A percentile compares a stretch with the other conserved stretches of the same genome.
These are phyloP conservation scores for Trichoderma virens DNA, from an alignment of 495 filamentous ascomycete species.

Conservation along the genomic window DNA sequence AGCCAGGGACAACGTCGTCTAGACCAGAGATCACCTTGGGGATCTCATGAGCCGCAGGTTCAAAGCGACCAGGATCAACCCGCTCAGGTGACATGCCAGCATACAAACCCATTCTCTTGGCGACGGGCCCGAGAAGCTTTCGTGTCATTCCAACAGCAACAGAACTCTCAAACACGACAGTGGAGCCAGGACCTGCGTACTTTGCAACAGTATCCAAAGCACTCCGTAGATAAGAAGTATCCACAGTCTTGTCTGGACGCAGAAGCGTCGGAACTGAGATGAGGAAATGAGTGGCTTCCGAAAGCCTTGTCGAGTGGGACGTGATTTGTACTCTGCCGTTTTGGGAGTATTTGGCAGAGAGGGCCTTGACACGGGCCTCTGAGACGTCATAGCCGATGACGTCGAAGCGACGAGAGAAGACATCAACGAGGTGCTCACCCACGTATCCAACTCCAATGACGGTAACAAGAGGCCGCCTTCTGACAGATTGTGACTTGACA, in stretches of 20 bases:
- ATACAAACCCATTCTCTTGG: conserved; percentile 18
- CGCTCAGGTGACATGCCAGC: conserved; percentile 33
- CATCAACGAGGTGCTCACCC: conserved; percentile 24
- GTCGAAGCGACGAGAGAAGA: conserved; percentile 23
- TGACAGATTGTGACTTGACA: too few species aligned
- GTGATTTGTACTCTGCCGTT: conserved; percentile 19
- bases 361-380: conserved; percentile 16
- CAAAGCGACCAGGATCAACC: conserved; percentile 29
- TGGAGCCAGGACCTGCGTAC: conserved; percentile 23
- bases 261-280: conserved; percentile 33
- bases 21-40: conserved; percentile 33
- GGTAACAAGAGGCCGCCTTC: conserved; percentile 21
- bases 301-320: conserved; percentile 17
- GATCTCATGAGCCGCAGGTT: conserved; percentile 20
- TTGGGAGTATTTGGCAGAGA: conserved; percentile 14
- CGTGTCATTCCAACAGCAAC: conserved; percentile 35
- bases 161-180: conserved; percentile 29
- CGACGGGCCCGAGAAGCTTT: conserved; percentile 23
- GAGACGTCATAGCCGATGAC: conserved; percentile 29
- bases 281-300: conserved; percentile 26
- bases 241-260: conserved; percentile 23
- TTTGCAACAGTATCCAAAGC: conserved; percentile 24
- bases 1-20: conserved; percentile 23
- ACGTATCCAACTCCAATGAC: conserved; percentile 34
- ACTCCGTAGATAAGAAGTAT: conserved; percentile 23